Conservation (phyloP, 805 yeast species). For the Metschnikowia peoriensis region DNA sequence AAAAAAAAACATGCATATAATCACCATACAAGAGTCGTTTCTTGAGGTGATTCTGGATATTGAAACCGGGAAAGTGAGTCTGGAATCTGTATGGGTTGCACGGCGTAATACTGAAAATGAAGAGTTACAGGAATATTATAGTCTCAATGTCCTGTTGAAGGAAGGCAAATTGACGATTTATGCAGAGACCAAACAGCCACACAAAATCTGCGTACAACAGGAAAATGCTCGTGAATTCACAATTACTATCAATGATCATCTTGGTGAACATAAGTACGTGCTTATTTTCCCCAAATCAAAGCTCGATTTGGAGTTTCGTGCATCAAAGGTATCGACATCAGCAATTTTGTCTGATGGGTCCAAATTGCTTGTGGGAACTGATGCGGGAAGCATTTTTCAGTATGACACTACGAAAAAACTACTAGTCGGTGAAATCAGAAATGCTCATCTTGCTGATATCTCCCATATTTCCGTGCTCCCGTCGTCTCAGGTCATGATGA, state of each 20-base stretch:
- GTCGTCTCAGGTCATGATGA: conserved; percentile 57
- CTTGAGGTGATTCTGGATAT: conserved; percentile 43
- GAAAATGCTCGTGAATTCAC: neutral
- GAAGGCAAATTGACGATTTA: conserved; percentile 5
- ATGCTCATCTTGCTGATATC: conserved; percentile 54
- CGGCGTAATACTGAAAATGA: conserved; percentile 24
- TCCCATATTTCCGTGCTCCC: conserved; percentile 53
- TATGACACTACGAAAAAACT: conserved; percentile 5
- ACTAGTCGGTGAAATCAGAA: neutral
- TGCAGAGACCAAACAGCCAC: neutral
- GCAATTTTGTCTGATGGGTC: conserved; percentile 8
- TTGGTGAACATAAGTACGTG: conserved; percentile 2
- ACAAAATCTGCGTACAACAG: neutral
- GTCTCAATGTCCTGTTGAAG: conserved; percentile 1
- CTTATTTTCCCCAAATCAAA: conserved; percentile 4
- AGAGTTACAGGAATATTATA: conserved; percentile 9
- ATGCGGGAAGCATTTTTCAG: conserved; percentile 7
- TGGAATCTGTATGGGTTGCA: conserved; percentile 46
- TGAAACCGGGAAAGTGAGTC: conserved; percentile 13
- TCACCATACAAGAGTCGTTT: conserved; percentile 47
- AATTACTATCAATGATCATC: conserved; percentile 1
- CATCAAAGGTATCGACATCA: conserved; percentile 4
- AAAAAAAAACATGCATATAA: conserved; percentile 18
- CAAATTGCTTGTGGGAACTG: conserved; percentile 10
- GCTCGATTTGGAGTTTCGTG: conserved; percentile 2